Evolutionary conservation across 192 early-diverging fungal genomes (phyloP), one percentile per base, ranked within the genome.

Genomic region (Piromyces sp.): DNA sequence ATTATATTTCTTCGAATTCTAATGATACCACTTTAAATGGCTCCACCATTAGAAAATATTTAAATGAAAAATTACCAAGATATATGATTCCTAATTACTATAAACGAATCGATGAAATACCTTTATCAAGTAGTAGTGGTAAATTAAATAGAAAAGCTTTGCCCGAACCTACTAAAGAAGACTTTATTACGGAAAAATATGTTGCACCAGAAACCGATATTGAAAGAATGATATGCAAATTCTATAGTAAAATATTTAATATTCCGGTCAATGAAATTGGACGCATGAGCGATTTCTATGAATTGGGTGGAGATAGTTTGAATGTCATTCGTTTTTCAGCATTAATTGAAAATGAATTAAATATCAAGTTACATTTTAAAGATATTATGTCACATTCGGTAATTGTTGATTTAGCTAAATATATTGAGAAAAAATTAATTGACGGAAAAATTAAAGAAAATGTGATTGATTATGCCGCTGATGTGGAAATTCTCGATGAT

Each of bases 401-500:
- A 5, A 22, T 51, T 5, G 17, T 2, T 51, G 42, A 51, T 51
- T 51, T 51, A 51, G 42, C 17, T 51, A 51, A 51, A 51, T 51
- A 51, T 51, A 51, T 51, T 51, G 42, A 51, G 26, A 51, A 51
- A 13, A 51, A 51, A 22, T 51, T 51, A 51, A 22, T 79, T 2
- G 82, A 82, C 5, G 40, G 81, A 29, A 31, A 28, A 22, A 80
- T 80, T n/a, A 80, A 82, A 33, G 82, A 58, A 37, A 30, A 82
- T 36, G 3, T 17, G 0, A 30, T 42, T n/a, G 19, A 31, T 22
- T 82, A 82, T 37, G 80, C 82, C 19, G 80, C 80, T 0, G 33
- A 82, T 29, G 14, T 82, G 30, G 82, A 82, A 30, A 31, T 30
- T 29, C 82, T 82, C 12, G 81, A 81, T 37, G 82, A 82, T 80